Base-by-base conservation (phyloP, 352 stramenopile genomes). In the Phytopythium oedochilum region DNA sequence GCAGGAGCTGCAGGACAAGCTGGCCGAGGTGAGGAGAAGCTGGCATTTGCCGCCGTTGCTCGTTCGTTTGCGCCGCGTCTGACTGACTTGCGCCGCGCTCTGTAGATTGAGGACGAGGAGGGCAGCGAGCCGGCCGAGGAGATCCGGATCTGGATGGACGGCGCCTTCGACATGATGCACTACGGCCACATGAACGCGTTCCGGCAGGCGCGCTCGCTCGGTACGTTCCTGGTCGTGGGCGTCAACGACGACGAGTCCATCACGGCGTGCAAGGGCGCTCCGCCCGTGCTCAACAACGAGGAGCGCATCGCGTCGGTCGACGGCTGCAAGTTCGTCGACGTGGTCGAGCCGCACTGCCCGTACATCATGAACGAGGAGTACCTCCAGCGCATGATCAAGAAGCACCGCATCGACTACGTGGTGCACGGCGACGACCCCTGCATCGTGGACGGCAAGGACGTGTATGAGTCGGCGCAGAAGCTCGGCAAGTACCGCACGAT, bases 121-220 rank as follows among this genome's bases (percentile, higher is more conserved):
- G 64, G 61, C 10, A 55, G 64, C 12, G 69, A 78, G 56, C 70
- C 85, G 22, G 90, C 89, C 64, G 77, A 96, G 53, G 78, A 98
- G 70, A 92, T 98, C 66, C 89, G 94, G 53, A 98, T 99, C 60
- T 99, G 97, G 83, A 98, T 99, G 90, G 97, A 99, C 61, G 97
- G 97, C 49, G 96, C 95, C 28, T 99, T 99, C 71, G 97, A 99
- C 71, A 96, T 99, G 80, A 98, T 99, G 92, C 97, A 99, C 73
- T 99, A 98, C 71, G 97, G 97, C 25, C 97, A 99, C 77, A 99
- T 99, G 96, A 99, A 99, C 75, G 97, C 96, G 11, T 99, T 99
- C 80, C 94, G 96, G 29, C 91, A 99, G 57, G 97, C 90, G 35
- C 73, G 89, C 45, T 88, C 96, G 10, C 78, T 99, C 6, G 97